Conservation (phyloP, 2,329 filamentous ascomycete species). For the Talaromyces sp. region DNA sequence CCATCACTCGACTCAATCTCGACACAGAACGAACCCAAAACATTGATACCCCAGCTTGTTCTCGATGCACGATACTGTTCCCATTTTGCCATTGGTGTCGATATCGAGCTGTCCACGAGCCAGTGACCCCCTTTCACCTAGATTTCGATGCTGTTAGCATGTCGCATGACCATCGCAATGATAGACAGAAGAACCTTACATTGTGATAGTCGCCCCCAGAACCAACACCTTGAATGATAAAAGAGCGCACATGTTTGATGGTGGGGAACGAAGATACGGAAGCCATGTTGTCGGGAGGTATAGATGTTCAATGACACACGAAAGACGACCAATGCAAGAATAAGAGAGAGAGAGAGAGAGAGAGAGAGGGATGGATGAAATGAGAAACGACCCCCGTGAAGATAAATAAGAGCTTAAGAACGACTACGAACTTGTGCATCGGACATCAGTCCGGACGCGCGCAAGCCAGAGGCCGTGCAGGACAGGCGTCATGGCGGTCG, state of each 20-base stretch:
- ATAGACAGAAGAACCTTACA: slow-evolving; percentile 55
- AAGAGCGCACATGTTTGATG: slow-evolving; percentile 47
- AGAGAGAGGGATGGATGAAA: neutral
- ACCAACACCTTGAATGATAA: slow-evolving; percentile 46
- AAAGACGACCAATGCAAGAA: neutral
- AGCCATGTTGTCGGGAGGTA: slow-evolving; percentile 26
- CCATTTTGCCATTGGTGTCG: slow-evolving; percentile 87
- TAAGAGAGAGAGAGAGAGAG: neutral
- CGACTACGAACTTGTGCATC: neutral
- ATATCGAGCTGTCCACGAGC: slow-evolving; percentile 89
- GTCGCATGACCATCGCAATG: neutral
- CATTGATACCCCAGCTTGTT: slow-evolving; percentile 94
- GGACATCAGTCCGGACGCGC: slow-evolving; percentile 2
- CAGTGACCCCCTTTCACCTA: slow-evolving; percentile 57
- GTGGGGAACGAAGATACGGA: slow-evolving; percentile 37
- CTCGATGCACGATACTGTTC: slow-evolving; percentile 82
- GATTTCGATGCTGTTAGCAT: neutral
- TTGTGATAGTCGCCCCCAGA: slow-evolving; percentile 72
- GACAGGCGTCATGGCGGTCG: neutral
- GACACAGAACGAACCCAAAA: slow-evolving; percentile 85
- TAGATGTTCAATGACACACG: neutral
- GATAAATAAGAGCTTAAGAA: neutral
- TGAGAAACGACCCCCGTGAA: neutral
- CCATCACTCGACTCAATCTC: slow-evolving; percentile 87
- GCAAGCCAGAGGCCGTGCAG: no score